These are phyloP conservation scores for Venturia effusa DNA, from an alignment of 2,329 filamentous ascomycete species.

Conservation along the genomic window DNA sequence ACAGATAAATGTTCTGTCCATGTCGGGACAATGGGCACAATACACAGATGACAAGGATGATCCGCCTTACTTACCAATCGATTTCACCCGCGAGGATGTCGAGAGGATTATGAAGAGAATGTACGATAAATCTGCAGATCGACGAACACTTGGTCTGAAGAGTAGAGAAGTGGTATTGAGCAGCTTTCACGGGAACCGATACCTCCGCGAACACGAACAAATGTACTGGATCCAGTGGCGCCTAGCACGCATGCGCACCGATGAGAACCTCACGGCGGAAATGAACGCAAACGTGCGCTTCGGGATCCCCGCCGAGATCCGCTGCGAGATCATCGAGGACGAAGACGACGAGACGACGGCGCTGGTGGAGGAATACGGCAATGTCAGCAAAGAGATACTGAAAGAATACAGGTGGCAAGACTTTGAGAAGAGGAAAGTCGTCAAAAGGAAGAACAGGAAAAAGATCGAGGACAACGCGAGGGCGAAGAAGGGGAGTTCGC, in stretches of 20 bases:
- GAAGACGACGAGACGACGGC: background rate
- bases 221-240: constrained; percentile 9
- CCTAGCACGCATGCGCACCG: background rate
- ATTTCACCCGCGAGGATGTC: background rate
- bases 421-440: background rate
- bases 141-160: background rate
- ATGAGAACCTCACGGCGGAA: background rate
- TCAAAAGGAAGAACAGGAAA: background rate
- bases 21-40: constrained; percentile 3
- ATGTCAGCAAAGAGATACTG: background rate
- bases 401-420: background rate
- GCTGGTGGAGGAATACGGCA: background rate
- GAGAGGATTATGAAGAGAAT: constrained; percentile 6
- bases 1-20: constrained; percentile 6
- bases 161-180: background rate
- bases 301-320: background rate
- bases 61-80: background rate
- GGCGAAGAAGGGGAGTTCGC: background rate
- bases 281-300: background rate
- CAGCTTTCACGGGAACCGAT: constrained; percentile 4
- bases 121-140: background rate
- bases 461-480: constrained; percentile 2
- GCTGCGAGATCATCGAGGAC: background rate
- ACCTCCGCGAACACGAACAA: constrained; percentile 8
- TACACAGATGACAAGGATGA: constrained; percentile 6